Conservation (phyloP, 306 rosid species). For the Cucurbita argyrosperma region DNA sequence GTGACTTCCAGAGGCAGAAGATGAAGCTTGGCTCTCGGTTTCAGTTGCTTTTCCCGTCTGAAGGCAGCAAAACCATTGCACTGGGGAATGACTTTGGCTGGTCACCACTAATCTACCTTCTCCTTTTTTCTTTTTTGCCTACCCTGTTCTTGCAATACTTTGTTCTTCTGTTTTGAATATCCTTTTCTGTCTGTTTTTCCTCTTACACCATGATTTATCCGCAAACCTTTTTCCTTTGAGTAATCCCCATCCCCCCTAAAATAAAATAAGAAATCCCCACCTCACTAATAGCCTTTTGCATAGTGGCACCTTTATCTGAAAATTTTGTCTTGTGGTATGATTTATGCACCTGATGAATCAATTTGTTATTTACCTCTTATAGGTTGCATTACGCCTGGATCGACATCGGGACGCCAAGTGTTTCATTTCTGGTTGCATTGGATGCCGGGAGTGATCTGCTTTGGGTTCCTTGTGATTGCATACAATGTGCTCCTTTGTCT, state of each 20-base stretch:
- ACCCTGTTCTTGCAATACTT: background rate
- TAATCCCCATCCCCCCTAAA: background rate
- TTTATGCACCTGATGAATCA: background rate
- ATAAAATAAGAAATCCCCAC: background rate
- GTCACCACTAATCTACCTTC: conserved; percentile 22
- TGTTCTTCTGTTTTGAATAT: background rate
- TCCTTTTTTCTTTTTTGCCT: background rate
- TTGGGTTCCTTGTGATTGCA: conserved; percentile 92
- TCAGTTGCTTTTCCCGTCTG: conserved; percentile 58
- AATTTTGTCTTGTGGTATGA: background rate
- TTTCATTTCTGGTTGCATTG: conserved; percentile 84
- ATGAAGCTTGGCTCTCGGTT: conserved; percentile 42
- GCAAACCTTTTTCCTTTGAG: background rate
- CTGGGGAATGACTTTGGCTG: conserved; percentile 84
- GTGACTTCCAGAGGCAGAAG: conserved; percentile 46
- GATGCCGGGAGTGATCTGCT: conserved; percentile 89
- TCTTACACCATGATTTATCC: background rate
- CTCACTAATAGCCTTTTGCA: background rate
- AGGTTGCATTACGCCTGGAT: conserved; percentile 96
- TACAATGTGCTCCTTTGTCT: conserved; percentile 81
- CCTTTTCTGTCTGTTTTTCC: background rate
- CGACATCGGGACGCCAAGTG: conserved; percentile 79
- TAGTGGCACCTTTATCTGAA: background rate
- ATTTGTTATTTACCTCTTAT: background rate
- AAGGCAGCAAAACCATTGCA: conserved; percentile 57